Base-by-base conservation (phyloP, 2,329 filamentous ascomycete genomes). In the Hypoxylon sp. region DNA sequence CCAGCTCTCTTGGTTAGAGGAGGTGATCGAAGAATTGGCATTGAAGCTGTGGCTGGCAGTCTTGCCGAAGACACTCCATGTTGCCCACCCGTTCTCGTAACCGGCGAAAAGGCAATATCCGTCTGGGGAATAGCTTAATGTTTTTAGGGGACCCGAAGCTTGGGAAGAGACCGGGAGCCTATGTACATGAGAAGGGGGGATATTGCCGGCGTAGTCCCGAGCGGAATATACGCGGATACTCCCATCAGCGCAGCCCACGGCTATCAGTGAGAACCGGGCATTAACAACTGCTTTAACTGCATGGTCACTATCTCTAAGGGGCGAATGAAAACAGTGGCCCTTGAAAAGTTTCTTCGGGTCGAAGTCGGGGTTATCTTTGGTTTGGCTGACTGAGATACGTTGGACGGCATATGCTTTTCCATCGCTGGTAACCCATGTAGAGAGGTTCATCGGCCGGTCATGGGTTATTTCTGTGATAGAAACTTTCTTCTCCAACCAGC, bases 1-100 rank as follows among this genome's bases (percentile, higher is more conserved):
- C 93, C 94, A 98, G 46, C 87, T 85, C 74, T 99, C 94, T 26
- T 85, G 85, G 72, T 95, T 94, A 6, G 80, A 79, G 50, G 84
- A 79, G 2, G 89, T 87, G 37, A 93, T 81, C 1, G 80, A 78
- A 24, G 82, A 81, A 71, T 97, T 91, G 11, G 87, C 84, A 6
- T 85, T 84, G 75, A 98, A 98, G 74, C 92, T 97, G 70, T 88
- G 92, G 57, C 91, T 93, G 13, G 93, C 90, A 2, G 90, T 85
- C 77, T 97, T 97, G 32, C 95, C 95, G 77, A 97, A 99, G 37
- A 98, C 95, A 75, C 94, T 98, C 94, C 94, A 99, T 48, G 89
- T 94, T 4, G 92, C 91, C 95, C 95, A 99, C 0, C 95, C 96
- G 61, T 90, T 89, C 72, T 95, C 90, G 73, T 94, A 98, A 1